A percentile compares a stretch with the other conserved stretches of the same genome.
Conservation (phyloP, 306 rosid species). For the Prinsepia uniflora region DNA sequence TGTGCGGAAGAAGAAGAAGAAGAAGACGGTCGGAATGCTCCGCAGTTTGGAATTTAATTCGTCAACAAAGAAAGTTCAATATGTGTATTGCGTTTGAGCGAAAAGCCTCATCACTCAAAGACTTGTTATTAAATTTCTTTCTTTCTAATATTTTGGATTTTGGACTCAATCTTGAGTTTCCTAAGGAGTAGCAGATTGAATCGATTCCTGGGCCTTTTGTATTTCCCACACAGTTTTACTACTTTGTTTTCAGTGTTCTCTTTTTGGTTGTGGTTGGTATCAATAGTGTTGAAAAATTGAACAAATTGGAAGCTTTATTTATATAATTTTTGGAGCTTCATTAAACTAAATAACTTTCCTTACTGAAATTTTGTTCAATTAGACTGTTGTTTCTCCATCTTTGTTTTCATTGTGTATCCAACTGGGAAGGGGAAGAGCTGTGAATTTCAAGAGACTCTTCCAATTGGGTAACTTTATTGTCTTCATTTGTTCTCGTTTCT, state of each 20-base stretch:
- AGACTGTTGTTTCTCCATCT: neutral
- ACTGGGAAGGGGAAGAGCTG: slow-evolving; percentile 18
- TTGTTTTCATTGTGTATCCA: slow-evolving; percentile 4
- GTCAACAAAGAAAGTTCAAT: neutral
- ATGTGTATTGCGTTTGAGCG: slow-evolving; percentile 3
- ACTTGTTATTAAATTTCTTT: no score
- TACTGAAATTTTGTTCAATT: slow-evolving; percentile 14
- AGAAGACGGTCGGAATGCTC: slow-evolving; percentile 10
- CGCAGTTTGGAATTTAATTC: slow-evolving; percentile 4
- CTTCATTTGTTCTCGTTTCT: slow-evolving; percentile 9
- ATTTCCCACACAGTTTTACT: slow-evolving; percentile 11
- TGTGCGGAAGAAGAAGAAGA: slow-evolving; percentile 10
- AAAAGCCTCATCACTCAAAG: no score
- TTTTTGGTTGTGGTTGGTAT: slow-evolving; percentile 12
- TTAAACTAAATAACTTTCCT: slow-evolving; percentile 9
- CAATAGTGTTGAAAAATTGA: neutral
- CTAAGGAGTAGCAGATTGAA: slow-evolving; percentile 34
- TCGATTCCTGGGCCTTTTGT: slow-evolving; percentile 19
- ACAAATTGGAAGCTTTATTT: neutral
- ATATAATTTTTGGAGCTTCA: slow-evolving; percentile 1
- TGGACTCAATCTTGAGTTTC: slow-evolving; percentile 32
- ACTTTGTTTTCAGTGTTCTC: slow-evolving; percentile 12
- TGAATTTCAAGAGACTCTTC: slow-evolving; percentile 8
- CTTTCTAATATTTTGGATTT: neutral
- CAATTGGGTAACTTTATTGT: slow-evolving; percentile 6